Percentiles rank a stretch among this genome's conserved stretches.
These are phyloP conservation scores for Tuber borchii DNA, from an alignment of 495 filamentous ascomycete species.

Conservation along the genomic window DNA sequence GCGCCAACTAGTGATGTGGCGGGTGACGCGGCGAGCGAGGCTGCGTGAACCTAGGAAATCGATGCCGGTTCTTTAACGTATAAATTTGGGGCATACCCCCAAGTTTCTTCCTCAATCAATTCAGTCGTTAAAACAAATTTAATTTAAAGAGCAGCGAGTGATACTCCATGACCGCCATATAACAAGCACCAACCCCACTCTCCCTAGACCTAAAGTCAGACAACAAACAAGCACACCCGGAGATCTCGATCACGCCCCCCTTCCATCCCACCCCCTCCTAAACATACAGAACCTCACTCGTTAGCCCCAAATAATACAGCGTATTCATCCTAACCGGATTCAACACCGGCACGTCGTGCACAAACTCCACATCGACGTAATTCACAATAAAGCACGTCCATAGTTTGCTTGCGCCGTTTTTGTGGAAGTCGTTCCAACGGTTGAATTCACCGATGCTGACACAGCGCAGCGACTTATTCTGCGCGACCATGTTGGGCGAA, in stretches of 20 bases:
- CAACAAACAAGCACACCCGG: neutral
- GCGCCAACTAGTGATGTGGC: no score
- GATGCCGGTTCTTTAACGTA: no score
- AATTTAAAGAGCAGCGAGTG: neutral
- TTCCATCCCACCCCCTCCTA: neutral
- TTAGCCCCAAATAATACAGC: constrained; percentile 14
- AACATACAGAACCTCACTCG: constrained; percentile 17
- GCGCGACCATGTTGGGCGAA: no score
- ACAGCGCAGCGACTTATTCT: constrained; percentile 9
- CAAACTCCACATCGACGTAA: constrained; percentile 20
- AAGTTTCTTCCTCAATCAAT: no score
- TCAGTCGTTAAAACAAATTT: no score
- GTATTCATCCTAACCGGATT: constrained; percentile 16
- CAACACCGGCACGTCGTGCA: constrained; percentile 8
- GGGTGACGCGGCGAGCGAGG: no score
- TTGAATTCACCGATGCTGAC: constrained; percentile 18
- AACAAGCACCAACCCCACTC: neutral
- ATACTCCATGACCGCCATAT: neutral
- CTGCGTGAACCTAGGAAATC: no score
- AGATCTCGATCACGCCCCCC: neutral
- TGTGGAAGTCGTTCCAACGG: constrained; percentile 9
- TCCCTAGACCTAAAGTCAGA: neutral
- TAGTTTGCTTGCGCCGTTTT: constrained; percentile 6
- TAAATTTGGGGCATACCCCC: no score
- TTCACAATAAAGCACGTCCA: constrained; percentile 23